Base-by-base conservation (phyloP, 768 basidiomycete genomes). In the Boletus rubroflammeus region DNA sequence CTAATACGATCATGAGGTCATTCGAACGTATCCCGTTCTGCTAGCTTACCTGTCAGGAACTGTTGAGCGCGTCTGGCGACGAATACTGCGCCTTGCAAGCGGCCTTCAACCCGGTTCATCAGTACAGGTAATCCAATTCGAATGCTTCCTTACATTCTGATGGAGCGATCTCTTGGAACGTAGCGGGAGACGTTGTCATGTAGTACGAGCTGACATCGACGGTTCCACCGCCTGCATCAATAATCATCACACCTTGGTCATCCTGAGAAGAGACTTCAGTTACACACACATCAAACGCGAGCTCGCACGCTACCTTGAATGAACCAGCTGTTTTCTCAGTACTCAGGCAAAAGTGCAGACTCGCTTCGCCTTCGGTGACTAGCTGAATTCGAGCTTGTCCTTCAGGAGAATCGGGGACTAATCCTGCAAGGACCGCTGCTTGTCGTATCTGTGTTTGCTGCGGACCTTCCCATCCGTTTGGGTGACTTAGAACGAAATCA, bases 141-240 rank as follows among this genome's bases (percentile, higher is more conserved):
- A 19, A 32, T 11, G 21, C 29, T 15, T 15, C 42, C 67, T 68
- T 54, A 78, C 79, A 81, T 60, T 75, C 70, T 1, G 75, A 61
- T 0, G 74, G 73, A 3, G 79, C 76, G 26, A 81, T 75, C 63
- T 84, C 83, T 50, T 80, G 76, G 29, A 81, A 75, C 1, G 65
- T 58, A 4, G 60, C 54, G 1, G 69, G 52, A 2, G 60, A 66
- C n/a, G 59, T 60, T n/a, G 63, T 62, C 60, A 76, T 73, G 29
- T 72, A 73, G 52, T 85, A 85, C 13, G 78, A 72, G 54, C 80
- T 83, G 38, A 85, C 70, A 55, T 86, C 83, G 26, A 85, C 72
- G 0, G 82, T 86, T 19, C 82, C 84, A 40, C 82, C 82, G 7
- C 84, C 83, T 3, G 82, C 81, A 54, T 85, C 82, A n/a, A 84